A percentile compares a stretch with the other conserved stretches of the same genome.
Evolutionary conservation across 1,284 basidiomycete species (phyloP).

Genomic region (Somion occarium): DNA sequence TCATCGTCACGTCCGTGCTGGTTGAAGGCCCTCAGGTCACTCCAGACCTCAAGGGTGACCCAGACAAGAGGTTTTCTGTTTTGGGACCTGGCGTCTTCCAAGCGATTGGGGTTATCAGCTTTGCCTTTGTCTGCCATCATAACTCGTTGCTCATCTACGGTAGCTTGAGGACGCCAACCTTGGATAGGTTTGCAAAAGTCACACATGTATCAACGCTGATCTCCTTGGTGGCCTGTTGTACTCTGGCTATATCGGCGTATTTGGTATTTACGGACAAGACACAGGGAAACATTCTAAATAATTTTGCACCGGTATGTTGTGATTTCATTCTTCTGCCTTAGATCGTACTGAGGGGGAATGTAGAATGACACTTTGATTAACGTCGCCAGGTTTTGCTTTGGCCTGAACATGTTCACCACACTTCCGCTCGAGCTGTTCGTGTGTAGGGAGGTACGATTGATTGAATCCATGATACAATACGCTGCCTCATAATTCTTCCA

Average conservation of each 20-base stretch:
- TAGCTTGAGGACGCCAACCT: conserved; percentile 85
- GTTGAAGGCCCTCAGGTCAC: conserved; percentile 84
- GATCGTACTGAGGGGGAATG: neutral
- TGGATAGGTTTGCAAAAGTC: conserved; percentile 91
- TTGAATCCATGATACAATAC: neutral
- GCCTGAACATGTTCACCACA: conserved; percentile 98
- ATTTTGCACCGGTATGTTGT: conserved; percentile 66
- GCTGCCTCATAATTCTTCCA: conserved; percentile 30
- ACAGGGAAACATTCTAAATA: conserved; percentile 91
- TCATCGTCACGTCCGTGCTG: conserved; percentile 88
- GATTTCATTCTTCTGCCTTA: neutral
- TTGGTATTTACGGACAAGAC: conserved; percentile 94
- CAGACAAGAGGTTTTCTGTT: conserved; percentile 65
- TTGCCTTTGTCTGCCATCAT: conserved; percentile 93
- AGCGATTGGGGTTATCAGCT: conserved; percentile 93
- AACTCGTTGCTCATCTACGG: conserved; percentile 95
- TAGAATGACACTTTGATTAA: conserved; percentile 85
- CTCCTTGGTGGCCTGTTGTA: conserved; percentile 77
- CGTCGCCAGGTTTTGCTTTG: conserved; percentile 92
- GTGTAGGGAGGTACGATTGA: conserved; percentile 74
- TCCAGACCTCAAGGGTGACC: conserved; percentile 74
- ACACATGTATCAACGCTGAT: conserved; percentile 88
- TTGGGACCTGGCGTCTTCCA: conserved; percentile 80
- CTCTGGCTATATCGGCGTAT: conserved; percentile 89
- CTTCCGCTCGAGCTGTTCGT: conserved; percentile 92